Evolutionary conservation across 139 green algal genomes (phyloP).

Genomic region (Zygnema circumcarinatum): DNA sequence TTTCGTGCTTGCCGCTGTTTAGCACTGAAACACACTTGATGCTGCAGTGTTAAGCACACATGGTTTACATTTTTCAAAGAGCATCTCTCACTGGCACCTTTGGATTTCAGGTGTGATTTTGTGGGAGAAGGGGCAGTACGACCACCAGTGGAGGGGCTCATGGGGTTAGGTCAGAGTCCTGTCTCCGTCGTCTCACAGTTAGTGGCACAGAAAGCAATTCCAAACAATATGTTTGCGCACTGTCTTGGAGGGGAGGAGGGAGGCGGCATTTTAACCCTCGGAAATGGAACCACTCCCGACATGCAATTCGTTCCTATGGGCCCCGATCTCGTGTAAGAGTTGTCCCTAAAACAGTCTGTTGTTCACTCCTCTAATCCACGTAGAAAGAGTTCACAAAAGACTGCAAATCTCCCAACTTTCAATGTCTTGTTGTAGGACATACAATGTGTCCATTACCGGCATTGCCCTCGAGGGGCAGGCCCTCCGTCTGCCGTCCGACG

Average conservation of each 20-base stretch:
- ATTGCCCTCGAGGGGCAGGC: background rate
- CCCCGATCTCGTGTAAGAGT: background rate
- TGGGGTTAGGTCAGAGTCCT: conserved; percentile 25
- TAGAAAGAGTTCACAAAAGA: too few relatives aligned
- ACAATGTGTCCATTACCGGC: background rate
- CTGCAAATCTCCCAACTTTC: too few relatives aligned
- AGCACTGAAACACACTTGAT: too few relatives aligned
- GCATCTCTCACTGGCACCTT: too few relatives aligned
- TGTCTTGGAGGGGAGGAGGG: conserved; percentile 37
- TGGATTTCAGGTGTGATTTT: too few relatives aligned
- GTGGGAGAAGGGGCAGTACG: too few relatives aligned
- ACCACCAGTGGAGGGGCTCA: conserved; percentile 25
- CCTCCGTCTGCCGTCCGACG: background rate
- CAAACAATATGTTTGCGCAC: conserved; percentile 9
- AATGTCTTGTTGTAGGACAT: background rate
- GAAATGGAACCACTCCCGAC: background rate
- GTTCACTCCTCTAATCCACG: too few relatives aligned
- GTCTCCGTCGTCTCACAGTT: conserved; percentile 25
- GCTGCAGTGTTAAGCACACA: too few relatives aligned
- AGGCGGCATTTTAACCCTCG: conserved; percentile 1
- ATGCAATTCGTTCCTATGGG: background rate
- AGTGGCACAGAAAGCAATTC: background rate
- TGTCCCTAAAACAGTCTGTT: too few relatives aligned
- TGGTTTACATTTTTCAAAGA: too few relatives aligned
- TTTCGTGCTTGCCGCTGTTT: too few relatives aligned